Evolutionary conservation across 169 alveolate genomes (phyloP), one percentile per base, ranked within the genome.

Genomic region (Plasmodium billcollinsi): DNA sequence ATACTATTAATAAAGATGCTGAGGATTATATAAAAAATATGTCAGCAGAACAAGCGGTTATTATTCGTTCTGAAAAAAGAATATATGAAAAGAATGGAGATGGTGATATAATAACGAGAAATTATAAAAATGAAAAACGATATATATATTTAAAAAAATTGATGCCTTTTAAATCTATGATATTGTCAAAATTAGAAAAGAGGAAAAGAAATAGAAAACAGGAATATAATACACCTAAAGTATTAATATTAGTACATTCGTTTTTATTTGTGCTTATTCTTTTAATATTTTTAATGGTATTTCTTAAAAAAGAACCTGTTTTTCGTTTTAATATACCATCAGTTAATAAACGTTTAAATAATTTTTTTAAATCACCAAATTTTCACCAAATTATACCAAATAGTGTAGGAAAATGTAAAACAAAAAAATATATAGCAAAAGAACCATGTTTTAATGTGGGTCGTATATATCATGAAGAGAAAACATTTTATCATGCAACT

Each of bases 401-500:
- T 15, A 83, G 91, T 24, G 56, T 83, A 20, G 91, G 91, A 8
- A 83, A 83, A 21, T 83, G 91, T 24, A 83, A 56, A 69, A 83
- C 83, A 5, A 67, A 83, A 54, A 67, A 83, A 20, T 83, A 83
- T 61, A 8, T 83, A 39, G 91, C 91, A 0, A 83, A 83, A 62
- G 72, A 54, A 18, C 91, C 91, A 43, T 83, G 91, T 69, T 83
- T 33, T 63, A 70, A 83, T 26, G 47, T 83, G 1, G 91, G 91
- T 5, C 80, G 49, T 67, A 67, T 83, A 8, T 83, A 67, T 43
- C 91, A 83, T 73, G 91, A 83, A 73, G 85, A 83, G 18, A 83
- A 67, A 43, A 83, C 91, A 5, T 83, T 83, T 56, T 83, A 83
- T 62, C 91, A 69, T 83, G 91, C 91, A 9, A 83, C 91, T 6